Percentiles rank a stretch among this genome's conserved stretches.
These are phyloP conservation scores for Annulohypoxylon stygium DNA, from an alignment of 495 filamentous ascomycete species.

Conservation along the genomic window DNA sequence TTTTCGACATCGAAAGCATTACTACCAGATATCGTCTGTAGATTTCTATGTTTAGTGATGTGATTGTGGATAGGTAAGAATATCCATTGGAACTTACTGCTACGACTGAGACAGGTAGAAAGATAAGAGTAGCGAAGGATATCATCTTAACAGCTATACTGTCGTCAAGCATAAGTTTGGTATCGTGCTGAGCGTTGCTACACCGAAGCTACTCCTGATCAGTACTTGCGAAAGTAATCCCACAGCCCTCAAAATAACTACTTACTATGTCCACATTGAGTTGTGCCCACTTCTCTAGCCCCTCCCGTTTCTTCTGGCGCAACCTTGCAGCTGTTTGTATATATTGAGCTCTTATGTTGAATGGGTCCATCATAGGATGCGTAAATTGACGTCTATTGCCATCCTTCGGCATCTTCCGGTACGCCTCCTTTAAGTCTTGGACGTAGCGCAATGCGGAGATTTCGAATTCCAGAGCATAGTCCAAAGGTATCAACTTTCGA, in stretches of 20 bases:
- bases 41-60: neutral
- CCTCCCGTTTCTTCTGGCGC: constrained; percentile 5
- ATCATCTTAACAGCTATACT: constrained; percentile 23
- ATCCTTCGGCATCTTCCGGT: neutral
- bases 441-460: neutral
- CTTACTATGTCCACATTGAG: constrained; percentile 19
- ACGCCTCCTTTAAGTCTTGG: neutral
- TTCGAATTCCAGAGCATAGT: constrained; percentile 21
- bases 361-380: neutral
- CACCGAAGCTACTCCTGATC: constrained; percentile 12
- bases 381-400: neutral
- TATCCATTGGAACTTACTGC: constrained; percentile 14
- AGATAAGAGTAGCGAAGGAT: constrained; percentile 12
- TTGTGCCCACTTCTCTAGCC: neutral
- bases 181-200: neutral
- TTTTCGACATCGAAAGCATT: constrained; percentile 20
- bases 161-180: constrained; percentile 7
- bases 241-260: neutral
- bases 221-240: neutral
- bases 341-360: neutral
- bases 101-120: constrained; percentile 21
- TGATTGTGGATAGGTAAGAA: neutral
- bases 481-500: neutral
- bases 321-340: neutral
- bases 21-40: constrained; percentile 28